Conservation (phyloP, 192 early-diverging fungal species). For the Coemansia sp. region DNA sequence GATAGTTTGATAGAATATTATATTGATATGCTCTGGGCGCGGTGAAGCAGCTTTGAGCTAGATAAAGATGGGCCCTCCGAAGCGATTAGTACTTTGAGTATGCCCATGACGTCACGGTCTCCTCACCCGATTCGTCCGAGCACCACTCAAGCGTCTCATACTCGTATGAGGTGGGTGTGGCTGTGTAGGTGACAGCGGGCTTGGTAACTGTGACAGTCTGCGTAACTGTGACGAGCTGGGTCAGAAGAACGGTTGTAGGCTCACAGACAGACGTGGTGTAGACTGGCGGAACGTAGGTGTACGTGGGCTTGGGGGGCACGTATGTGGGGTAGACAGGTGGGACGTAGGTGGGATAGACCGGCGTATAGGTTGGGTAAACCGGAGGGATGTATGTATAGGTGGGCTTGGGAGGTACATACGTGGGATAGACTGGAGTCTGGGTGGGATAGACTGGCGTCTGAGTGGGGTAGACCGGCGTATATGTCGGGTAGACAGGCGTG, state of each 20-base stretch:
- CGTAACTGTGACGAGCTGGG: constrained; percentile 23
- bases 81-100: constrained; percentile 10
- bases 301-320: neutral
- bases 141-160: constrained; percentile 37
- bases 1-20: neutral
- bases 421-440: neutral
- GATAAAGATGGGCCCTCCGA: neutral
- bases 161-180: constrained; percentile 13
- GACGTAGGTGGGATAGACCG: neutral
- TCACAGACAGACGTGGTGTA: constrained; percentile 25
- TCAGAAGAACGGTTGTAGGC: constrained; percentile 22
- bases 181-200: constrained; percentile 19
- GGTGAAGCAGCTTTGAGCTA: neutral
- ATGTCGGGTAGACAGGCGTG: neutral
- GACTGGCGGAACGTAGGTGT: constrained; percentile 17
- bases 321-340: constrained; percentile 16
- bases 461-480: constrained; percentile 6
- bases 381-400: neutral
- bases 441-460: neutral
- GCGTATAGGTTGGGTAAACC: neutral
- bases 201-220: constrained; percentile 16
- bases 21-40: neutral
- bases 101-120: neutral
- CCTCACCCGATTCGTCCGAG: constrained; percentile 22
- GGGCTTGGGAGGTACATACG: neutral